Evolutionary conservation across 106 monocot genomes (phyloP), one percentile per base, ranked within the genome.

Genomic region (Platanthera guangdongensis): DNA sequence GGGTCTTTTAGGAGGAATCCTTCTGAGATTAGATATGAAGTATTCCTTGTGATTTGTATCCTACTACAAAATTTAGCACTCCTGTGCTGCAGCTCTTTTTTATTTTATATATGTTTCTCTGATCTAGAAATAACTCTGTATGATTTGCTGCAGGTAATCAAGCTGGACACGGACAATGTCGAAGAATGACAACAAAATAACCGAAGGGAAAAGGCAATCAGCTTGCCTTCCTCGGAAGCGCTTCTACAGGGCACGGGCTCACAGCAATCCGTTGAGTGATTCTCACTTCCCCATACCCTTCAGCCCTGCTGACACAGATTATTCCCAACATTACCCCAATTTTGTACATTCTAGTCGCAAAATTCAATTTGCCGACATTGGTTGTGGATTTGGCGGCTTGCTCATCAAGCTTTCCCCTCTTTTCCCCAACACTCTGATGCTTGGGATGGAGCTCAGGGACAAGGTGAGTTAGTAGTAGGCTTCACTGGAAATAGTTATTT

Each of bases 221-320:
- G 70, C 62, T 7, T 85, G 74, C 16, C 93, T 87, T 48, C 97
- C 94, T 1, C 63, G 91, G 76, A 99, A 94, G 71, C 84, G 94
- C 8, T 99, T 99, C 79, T 99, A 92, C 73, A 84, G 97, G 78
- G 94, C 97, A 47, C 78, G 97, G 46, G 97, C 97, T n/a, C 97
- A 99, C 84, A 99, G 97, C 84, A 99, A 99, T 82, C 97, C 97
- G 5, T 83, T 99, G 13, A 94, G 97, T 73, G 97, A 99, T 77
- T 99, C 91, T 7, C 91, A 99, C 81, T 99, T 99, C 80, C 97
- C 97, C 9, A 79, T 99, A 51, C 94, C 97, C 54, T 83, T 90
- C 18, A 81, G 85, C 32, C 97, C 94, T 39, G 60, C 82, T 9
- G 89, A 99, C 18, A 77, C 94, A 9, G 94, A 99, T 54, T 88